Evolutionary conservation across 805 yeast species (phyloP), one percentile per base, ranked within the genome.

Genomic region (Saturnispora halmiae): DNA sequence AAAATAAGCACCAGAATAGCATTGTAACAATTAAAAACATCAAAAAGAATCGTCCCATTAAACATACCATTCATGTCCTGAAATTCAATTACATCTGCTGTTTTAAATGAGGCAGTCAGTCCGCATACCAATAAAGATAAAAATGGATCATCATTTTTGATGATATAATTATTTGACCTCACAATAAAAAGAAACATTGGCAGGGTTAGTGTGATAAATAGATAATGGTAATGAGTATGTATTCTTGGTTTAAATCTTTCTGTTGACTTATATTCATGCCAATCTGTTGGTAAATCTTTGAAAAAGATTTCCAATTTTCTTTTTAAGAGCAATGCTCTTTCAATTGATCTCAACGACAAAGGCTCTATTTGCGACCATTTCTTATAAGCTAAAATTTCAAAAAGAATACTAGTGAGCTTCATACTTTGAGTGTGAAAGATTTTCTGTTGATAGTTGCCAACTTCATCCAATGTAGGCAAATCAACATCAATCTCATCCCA

Each of bases 1-100:
- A 68, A 47, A 2, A 70, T 61, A 20, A 69, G 50, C 0, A 63
- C 63, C 61, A 70, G 58, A 1, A 63, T 60, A 1, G 72, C 65
- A 44, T 63, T 61, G 46, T 70, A 70, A 5, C 65, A 68, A 48
- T 61, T 60, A 49, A 67, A 66, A 29, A 68, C 63, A 45, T 70
- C 75, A 28, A 59, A 57, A 27, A 66, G 64, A n/a, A 67, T 34
- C 1, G 70, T 66, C n/a, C 73, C 73, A 49, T 63, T 64, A 48
- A 65, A 58, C 38, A 65, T 56, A 4, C 66, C 69, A 38, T 61
- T 60, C 8, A 56, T 50, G 26, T 58, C 54, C 0, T 66, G 59
- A 31, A 56, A 52, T 2, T 60, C 54, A 27, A 66, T 53, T 4
- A 67, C 47, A 36, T 66, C 64, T 0, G 72, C 63, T 5, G 68